Percentiles rank a stretch among this genome's conserved stretches.
Conservation (phyloP, 495 filamentous ascomycete genomes). For the Corynascus novoguineensis region DNA sequence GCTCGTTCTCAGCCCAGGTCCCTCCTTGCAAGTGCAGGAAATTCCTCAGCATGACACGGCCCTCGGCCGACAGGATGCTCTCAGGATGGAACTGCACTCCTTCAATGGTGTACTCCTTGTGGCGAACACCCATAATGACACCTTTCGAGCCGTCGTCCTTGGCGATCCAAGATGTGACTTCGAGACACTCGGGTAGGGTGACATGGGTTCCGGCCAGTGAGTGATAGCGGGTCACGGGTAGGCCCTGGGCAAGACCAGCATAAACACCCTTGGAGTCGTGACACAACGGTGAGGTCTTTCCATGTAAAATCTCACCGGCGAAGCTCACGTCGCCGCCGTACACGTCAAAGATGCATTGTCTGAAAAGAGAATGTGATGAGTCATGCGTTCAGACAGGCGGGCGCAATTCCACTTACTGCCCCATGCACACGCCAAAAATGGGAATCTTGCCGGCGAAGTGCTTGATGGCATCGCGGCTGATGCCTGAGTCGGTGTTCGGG, state of each 20-base stretch:
- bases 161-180: slow-evolving; percentile 86
- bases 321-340: slow-evolving; percentile 89
- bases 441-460: slow-evolving; percentile 96
- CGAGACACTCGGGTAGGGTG: slow-evolving; percentile 78
- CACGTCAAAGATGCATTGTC: slow-evolving; percentile 87
- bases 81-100: slow-evolving; percentile 98
- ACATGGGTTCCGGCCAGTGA: slow-evolving; percentile 90
- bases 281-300: slow-evolving; percentile 84
- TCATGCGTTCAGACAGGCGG: not conserved
- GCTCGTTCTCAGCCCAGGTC: slow-evolving; percentile 79
- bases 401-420: slow-evolving; percentile 56
- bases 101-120: slow-evolving; percentile 84
- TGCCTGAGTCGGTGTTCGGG: slow-evolving; percentile 80
- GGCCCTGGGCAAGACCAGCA: slow-evolving; percentile 62
- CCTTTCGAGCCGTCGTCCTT: slow-evolving; percentile 59
- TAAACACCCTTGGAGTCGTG: slow-evolving; percentile 91
- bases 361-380: slow-evolving; percentile 13
- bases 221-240: slow-evolving; percentile 92
- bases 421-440: slow-evolving; percentile 97
- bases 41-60: slow-evolving; percentile 83
- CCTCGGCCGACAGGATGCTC: slow-evolving; percentile 88
- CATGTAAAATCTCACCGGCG: slow-evolving; percentile 93
- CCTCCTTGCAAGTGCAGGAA: slow-evolving; percentile 82
- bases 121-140: slow-evolving; percentile 94
- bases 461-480: slow-evolving; percentile 83